phyloP scores from a whole-genome alignment of 2,329 filamentous ascomycete species.

The Hypomyces perniciosus region DNA sequence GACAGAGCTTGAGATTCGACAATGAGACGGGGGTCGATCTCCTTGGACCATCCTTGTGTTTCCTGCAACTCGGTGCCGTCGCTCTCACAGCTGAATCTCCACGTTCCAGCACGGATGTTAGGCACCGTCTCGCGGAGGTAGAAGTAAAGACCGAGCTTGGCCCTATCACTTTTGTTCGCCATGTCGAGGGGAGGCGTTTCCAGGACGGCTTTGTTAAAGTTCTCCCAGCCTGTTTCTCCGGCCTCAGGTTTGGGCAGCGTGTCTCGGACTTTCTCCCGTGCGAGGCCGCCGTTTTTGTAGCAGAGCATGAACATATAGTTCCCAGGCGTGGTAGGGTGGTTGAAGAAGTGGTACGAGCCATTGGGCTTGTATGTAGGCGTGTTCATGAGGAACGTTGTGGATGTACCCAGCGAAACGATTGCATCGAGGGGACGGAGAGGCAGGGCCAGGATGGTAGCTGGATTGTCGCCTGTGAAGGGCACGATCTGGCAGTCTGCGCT shows the following conservation, averaged over 20 bases:
- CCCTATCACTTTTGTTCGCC: conserved; percentile 45
- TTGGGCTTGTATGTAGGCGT: conserved; percentile 88
- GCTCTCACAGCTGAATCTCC: conserved; percentile 64
- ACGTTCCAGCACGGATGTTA: conserved; percentile 78
- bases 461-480: conserved; percentile 94
- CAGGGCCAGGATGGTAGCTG: conserved; percentile 85
- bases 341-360: conserved; percentile 94
- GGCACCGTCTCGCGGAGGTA: conserved; percentile 93
- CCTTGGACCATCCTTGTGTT: conserved; percentile 36
- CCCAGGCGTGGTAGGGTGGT: conserved; percentile 83
- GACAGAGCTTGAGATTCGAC: conserved; percentile 94
- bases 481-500: conserved; percentile 66
- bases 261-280: conserved; percentile 84
- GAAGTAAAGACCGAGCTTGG: conserved; percentile 91
- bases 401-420: conserved; percentile 91
- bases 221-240: conserved; percentile 59
- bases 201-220: conserved; percentile 70
- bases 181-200: conserved; percentile 64
- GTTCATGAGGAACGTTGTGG: conserved; percentile 95
- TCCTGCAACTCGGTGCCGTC: conserved; percentile 47
- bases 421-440: conserved; percentile 83
- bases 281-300: conserved; percentile 96
- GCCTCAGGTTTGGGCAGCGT: conserved; percentile 53
- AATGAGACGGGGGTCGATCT: conserved; percentile 76
- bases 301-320: conserved; percentile 99